phyloP scores from a whole-genome alignment of 495 filamentous ascomycete species.

The Aspergillus haitiensis region DNA sequence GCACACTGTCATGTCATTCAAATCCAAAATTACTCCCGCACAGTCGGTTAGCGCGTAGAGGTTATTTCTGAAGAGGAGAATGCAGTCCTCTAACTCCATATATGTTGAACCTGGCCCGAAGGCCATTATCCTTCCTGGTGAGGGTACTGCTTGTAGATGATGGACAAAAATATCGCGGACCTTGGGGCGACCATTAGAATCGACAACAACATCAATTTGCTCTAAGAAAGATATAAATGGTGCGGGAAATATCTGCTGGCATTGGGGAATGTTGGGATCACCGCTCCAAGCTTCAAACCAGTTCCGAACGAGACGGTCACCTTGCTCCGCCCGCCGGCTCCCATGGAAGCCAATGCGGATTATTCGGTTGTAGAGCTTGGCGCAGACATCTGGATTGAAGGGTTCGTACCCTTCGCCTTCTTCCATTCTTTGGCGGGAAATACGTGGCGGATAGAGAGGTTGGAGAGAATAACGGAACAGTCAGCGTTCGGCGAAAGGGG shows the following conservation, averaged over 20 bases:
- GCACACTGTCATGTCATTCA: neutral
- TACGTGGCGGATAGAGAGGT: no score
- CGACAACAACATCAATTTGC: constrained; percentile 2
- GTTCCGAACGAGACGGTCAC: constrained; percentile 1
- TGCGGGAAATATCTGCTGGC: neutral
- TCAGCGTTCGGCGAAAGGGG: no score
- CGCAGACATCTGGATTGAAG: neutral
- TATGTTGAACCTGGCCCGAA: neutral
- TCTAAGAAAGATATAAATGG: constrained; percentile 1
- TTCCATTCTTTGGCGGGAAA: no score
- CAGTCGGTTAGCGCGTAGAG: constrained; percentile 1
- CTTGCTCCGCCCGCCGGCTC: neutral
- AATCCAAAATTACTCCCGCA: constrained; percentile 4
- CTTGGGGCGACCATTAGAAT: neutral
- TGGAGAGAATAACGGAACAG: no score
- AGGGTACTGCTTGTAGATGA: neutral
- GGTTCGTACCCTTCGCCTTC: no score
- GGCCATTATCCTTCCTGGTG: neutral
- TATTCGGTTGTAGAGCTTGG: neutral
- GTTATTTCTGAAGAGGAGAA: constrained; percentile 3
- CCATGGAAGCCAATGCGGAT: neutral
- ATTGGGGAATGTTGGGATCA: constrained; percentile 3
- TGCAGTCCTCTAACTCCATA: constrained; percentile 4
- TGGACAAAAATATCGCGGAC: neutral
- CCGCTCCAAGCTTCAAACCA: constrained; percentile 7